A percentile compares a stretch with the other conserved stretches of the same genome.
Conservation (phyloP, 495 filamentous ascomycete species). For the Xanthoparmelia taractica region DNA sequence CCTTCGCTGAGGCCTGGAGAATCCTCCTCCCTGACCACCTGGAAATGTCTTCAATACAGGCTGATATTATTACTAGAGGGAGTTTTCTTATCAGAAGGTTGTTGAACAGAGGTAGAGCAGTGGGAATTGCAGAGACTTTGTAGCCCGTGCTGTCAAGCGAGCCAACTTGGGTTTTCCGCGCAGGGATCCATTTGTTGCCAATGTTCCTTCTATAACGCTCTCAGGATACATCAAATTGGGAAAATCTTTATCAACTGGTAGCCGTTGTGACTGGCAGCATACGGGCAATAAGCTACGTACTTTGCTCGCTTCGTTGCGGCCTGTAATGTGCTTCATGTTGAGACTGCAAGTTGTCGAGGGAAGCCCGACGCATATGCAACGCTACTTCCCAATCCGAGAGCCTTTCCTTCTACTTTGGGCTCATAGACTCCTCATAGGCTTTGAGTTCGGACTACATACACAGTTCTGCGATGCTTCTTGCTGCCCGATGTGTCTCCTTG, state of each 20-base stretch:
- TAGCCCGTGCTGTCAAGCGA: neutral
- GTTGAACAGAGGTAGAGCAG: neutral
- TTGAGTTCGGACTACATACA: neutral
- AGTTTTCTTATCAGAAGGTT: neutral
- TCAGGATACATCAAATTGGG: no score
- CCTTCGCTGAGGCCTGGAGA: constrained; percentile 1
- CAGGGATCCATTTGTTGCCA: neutral
- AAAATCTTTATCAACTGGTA: no score
- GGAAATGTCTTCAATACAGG: neutral
- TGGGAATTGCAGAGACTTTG: neutral
- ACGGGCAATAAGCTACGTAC: neutral
- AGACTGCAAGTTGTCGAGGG: neutral
- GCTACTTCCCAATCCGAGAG: neutral
- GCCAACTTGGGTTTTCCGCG: neutral
- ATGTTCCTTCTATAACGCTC: neutral
- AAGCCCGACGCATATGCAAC: neutral
- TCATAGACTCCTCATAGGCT: neutral
- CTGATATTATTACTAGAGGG: neutral
- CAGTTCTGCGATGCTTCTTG: neutral
- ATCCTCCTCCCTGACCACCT: neutral
- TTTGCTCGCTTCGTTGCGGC: neutral
- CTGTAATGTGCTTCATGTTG: neutral
- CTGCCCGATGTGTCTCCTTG: no score
- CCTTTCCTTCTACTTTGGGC: neutral
- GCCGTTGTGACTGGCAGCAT: neutral